Percentiles rank a stretch among this genome's conserved stretches.
Conservation (phyloP, 2,329 filamentous ascomycete genomes). For the Calonectria henricotiae region DNA sequence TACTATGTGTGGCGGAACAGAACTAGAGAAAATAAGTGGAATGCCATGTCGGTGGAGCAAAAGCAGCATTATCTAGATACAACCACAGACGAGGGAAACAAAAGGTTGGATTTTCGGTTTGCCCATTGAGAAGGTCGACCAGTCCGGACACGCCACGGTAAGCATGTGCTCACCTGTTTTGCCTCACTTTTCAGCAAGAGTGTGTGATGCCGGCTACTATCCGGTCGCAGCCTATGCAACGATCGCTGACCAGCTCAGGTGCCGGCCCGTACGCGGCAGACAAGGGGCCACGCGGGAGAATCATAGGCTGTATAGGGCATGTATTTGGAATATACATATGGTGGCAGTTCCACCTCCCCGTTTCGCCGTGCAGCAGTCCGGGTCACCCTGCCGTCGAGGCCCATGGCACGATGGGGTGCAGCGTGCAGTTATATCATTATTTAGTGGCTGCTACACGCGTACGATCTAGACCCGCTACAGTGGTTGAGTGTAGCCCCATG, state of each 20-base stretch:
- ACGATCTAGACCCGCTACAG: slow-evolving; percentile 41
- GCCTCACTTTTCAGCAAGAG: neutral
- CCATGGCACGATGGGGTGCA: slow-evolving; percentile 35
- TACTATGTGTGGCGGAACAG: slow-evolving; percentile 61
- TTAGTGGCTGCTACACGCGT: slow-evolving; percentile 27
- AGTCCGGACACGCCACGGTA: slow-evolving; percentile 26
- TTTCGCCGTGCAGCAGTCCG: slow-evolving; percentile 28
- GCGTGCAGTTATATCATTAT: slow-evolving; percentile 29
- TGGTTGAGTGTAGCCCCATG: slow-evolving; percentile 39
- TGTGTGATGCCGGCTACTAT: slow-evolving; percentile 29
- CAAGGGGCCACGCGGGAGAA: slow-evolving; percentile 6
- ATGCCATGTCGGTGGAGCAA: slow-evolving; percentile 33
- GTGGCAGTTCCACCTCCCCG: slow-evolving; percentile 34
- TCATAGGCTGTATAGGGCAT: slow-evolving; percentile 5
- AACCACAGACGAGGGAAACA: slow-evolving; percentile 39
- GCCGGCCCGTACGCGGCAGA: slow-evolving; percentile 27
- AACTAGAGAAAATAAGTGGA: slow-evolving; percentile 35
- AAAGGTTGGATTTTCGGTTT: slow-evolving; percentile 39
- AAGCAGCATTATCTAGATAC: slow-evolving; percentile 33
- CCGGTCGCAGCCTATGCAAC: slow-evolving; percentile 27
- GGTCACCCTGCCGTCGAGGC: slow-evolving; percentile 25
- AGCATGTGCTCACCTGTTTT: slow-evolving; percentile 25
- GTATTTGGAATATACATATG: slow-evolving; percentile 10
- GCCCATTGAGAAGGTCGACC: slow-evolving; percentile 29
- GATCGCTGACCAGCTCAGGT: slow-evolving; percentile 17